Evolutionary conservation across 371 early-diverging fungal genomes (phyloP), one percentile per base, ranked within the genome.

Genomic region (Mortierella sp.): DNA sequence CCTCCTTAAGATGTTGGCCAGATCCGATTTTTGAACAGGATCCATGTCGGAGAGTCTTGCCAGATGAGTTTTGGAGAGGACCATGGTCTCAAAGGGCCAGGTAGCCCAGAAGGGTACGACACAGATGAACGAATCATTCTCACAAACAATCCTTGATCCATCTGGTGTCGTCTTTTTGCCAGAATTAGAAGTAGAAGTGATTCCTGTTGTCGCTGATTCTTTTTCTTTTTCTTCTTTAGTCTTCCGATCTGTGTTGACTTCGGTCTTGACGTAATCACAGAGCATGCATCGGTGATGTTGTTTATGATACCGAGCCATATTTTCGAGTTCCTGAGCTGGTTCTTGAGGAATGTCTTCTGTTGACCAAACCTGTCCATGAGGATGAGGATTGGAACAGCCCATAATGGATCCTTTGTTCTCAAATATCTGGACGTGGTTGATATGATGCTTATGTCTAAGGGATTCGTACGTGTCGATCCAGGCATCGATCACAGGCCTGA

Each of bases 351-450:
- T 82, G 42, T 85, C 79, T 32, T 93, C 92, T 11, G 93, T 89
- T 28, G 94, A 93, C 98, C 98, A 98, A 68, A 94, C 87, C 81
- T 96, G 94, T 31, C 92, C 89, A 50, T 94, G 93, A 27, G 97
- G 97, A 69, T 98, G 97, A 26, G 97, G 97, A 75, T 95, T 97
- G 15, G 94, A 94, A 80, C 97, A 97, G 14, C 97, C 97, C 97
- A 98, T 97, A 56, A 90, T 87, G 3, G 90, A 83, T n/a, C 98
- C 98, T 83, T 97, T 97, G 84, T 97, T 98, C 71, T 98, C 97
- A 84, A 98, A 98, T 34, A 97, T 85, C 80, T 97, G 96, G 27
- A 94, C 91, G 70, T 96, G 91, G n/a, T 79, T 76, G 59, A 93
- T 82, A 26, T 58, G 67, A 0, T 79, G 72, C 26, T 84, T 80